Conservation (phyloP, 306 rosid species). For the Mimosa bimucronata region DNA sequence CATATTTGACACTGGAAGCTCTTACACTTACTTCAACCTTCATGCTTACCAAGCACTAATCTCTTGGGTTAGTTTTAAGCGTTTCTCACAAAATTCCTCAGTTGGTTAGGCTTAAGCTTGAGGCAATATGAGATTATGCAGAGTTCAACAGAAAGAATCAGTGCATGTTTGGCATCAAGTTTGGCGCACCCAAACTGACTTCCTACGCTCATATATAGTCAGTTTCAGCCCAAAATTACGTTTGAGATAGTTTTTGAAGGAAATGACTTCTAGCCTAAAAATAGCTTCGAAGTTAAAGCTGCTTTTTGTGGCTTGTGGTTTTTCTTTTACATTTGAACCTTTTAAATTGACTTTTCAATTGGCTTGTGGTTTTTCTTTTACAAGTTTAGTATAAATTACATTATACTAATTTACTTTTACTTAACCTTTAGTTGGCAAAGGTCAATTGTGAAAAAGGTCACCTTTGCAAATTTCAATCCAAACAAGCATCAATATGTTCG, state of each 20-base stretch:
- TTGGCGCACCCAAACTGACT: not conserved
- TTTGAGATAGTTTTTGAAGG: not conserved
- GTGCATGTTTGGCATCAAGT: not conserved
- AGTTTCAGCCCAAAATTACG: not conserved
- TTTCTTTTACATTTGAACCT: no score
- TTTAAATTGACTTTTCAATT: not conserved
- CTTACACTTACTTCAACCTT: slow-evolving; percentile 81
- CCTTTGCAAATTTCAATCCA: not conserved
- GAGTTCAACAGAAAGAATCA: not conserved
- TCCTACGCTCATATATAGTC: not conserved
- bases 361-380: no score
- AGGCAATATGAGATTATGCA: not conserved
- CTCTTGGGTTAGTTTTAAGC: slow-evolving; percentile 59
- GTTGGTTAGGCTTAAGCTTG: not conserved
- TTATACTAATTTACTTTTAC: not conserved
- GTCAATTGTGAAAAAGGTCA: no score
- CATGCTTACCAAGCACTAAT: slow-evolving; percentile 62
- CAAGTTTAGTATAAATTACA: no score
- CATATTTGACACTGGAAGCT: slow-evolving; percentile 85
- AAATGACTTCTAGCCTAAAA: not conserved
- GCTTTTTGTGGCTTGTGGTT: not conserved
- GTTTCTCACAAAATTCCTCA: slow-evolving; percentile 8
- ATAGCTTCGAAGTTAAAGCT: no score
- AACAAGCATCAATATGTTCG: not conserved
- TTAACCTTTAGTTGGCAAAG: no score